Percentiles rank a stretch among this genome's conserved stretches.
Conservation (phyloP, 495 filamentous ascomycete genomes). For the Sordaria brevicollis region DNA sequence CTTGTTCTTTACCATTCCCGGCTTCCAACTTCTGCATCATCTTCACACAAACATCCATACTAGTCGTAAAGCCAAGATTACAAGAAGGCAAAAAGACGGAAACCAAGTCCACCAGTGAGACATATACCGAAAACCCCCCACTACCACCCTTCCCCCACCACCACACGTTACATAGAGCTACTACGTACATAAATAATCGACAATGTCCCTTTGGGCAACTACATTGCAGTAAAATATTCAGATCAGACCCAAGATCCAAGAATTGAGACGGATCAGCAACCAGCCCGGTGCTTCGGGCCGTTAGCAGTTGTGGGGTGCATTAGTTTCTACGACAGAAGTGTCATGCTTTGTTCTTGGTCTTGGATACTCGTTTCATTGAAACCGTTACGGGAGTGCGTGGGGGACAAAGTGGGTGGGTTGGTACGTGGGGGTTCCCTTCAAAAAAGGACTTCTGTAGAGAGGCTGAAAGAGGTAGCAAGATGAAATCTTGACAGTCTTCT, state of each 20-base stretch:
- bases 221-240: background rate
- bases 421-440: background rate
- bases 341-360: background rate
- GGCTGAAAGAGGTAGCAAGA: background rate
- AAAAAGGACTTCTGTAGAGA: background rate
- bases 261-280: background rate
- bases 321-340: background rate
- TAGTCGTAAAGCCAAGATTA: too few species aligned
- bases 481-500: too few species aligned
- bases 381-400: too few species aligned
- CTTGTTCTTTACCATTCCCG: too few species aligned
- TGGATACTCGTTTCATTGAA: too few species aligned
- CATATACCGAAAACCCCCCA: background rate
- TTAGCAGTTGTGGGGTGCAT: background rate
- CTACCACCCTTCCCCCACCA: background rate
- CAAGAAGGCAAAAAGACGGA: background rate
- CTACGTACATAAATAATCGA: background rate
- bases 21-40: too few species aligned
- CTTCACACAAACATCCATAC: too few species aligned
- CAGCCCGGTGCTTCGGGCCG: background rate
- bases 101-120: background rate
- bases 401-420: background rate
- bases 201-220: background rate
- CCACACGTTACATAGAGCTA: background rate
- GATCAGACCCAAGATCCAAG: background rate